Evolutionary conservation across 331 rosid genomes (phyloP).

Genomic region (Telfairia occidentalis): DNA sequence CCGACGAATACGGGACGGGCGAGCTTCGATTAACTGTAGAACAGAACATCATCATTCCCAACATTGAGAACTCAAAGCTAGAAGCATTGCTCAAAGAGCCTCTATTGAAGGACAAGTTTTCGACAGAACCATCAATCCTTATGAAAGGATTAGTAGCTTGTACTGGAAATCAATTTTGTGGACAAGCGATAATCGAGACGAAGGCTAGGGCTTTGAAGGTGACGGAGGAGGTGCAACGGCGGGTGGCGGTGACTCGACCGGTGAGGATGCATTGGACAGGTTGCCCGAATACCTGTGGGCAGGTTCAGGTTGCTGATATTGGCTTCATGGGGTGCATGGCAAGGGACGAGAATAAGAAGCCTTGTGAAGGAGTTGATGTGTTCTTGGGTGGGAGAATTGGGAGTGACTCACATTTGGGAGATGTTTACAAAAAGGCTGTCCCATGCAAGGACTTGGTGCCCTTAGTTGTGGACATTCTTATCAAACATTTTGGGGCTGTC

Average conservation of each 20-base stretch:
- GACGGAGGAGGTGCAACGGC: slow-evolving; percentile 69
- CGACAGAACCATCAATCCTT: slow-evolving; percentile 65
- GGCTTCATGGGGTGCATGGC: slow-evolving; percentile 99
- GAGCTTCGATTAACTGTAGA: slow-evolving; percentile 83
- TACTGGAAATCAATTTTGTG: slow-evolving; percentile 90
- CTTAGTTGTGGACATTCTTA: slow-evolving; percentile 56
- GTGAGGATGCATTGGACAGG: slow-evolving; percentile 99
- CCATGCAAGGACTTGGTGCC: slow-evolving; percentile 93
- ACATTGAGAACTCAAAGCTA: slow-evolving; percentile 46
- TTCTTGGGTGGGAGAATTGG: slow-evolving; percentile 89
- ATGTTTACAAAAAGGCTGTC: slow-evolving; percentile 65
- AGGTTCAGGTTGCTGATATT: slow-evolving; percentile 93
- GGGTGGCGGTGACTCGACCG: slow-evolving; percentile 45
- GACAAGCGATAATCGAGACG: slow-evolving; percentile 91
- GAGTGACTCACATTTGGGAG: slow-evolving; percentile 83
- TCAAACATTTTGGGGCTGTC: slow-evolving; percentile 69
- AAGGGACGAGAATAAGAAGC: slow-evolving; percentile 77
- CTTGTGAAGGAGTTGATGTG: slow-evolving; percentile 70
- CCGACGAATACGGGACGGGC: slow-evolving; percentile 63
- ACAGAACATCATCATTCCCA: slow-evolving; percentile 80
- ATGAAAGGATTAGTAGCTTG: slow-evolving; percentile 89
- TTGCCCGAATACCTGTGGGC: slow-evolving; percentile 84
- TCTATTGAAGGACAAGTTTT: slow-evolving; percentile 38
- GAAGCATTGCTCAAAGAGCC: slow-evolving; percentile 57
- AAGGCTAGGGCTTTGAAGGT: slow-evolving; percentile 81